A percentile compares a stretch with the other conserved stretches of the same genome.
These are phyloP conservation scores for Cercophora sp. DNA, from an alignment of 495 filamentous ascomycete species.

Conservation along the genomic window DNA sequence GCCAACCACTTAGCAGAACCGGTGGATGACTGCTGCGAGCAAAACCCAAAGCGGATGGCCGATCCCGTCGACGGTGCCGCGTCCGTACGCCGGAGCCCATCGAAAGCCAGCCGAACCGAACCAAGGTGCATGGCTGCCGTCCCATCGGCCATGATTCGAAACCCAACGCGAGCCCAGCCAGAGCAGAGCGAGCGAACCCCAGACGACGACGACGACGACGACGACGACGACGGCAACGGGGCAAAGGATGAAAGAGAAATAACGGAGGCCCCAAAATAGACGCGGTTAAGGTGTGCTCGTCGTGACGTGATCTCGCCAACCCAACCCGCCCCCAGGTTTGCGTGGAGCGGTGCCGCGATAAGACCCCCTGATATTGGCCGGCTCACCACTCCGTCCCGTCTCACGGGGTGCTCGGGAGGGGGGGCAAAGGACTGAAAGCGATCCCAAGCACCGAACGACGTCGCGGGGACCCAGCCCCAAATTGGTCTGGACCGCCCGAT, in stretches of 20 bases:
- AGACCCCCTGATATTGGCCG: constrained; percentile 3
- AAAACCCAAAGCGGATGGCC: constrained; percentile 12
- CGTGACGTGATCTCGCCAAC: constrained; percentile 6
- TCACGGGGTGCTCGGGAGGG: not conserved
- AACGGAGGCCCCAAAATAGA: constrained; percentile 7
- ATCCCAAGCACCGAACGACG: not conserved
- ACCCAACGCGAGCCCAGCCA: constrained; percentile 2
- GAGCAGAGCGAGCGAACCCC: not conserved
- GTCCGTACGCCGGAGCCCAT: not conserved
- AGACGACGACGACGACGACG: not conserved
- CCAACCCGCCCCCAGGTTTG: constrained; percentile 9
- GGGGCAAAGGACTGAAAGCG: too few species aligned
- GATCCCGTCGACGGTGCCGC: not conserved
- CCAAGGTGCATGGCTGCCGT: not conserved
- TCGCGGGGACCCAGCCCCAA: constrained; percentile 1
- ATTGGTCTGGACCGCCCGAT: constrained; percentile 16
- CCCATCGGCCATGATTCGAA: not conserved
- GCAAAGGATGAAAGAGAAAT: not conserved
- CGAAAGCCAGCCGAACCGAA: not conserved
- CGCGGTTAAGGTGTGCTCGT: not conserved
- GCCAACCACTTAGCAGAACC: not conserved
- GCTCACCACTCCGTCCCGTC: constrained; percentile 8
- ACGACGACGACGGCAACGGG: not conserved
- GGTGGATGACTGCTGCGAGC: constrained; percentile 12
- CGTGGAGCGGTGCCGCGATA: constrained; percentile 1